Evolutionary conservation across 1,284 basidiomycete genomes (phyloP), one percentile per base, ranked within the genome.

Genomic region (Apiotrichum sp.): DNA sequence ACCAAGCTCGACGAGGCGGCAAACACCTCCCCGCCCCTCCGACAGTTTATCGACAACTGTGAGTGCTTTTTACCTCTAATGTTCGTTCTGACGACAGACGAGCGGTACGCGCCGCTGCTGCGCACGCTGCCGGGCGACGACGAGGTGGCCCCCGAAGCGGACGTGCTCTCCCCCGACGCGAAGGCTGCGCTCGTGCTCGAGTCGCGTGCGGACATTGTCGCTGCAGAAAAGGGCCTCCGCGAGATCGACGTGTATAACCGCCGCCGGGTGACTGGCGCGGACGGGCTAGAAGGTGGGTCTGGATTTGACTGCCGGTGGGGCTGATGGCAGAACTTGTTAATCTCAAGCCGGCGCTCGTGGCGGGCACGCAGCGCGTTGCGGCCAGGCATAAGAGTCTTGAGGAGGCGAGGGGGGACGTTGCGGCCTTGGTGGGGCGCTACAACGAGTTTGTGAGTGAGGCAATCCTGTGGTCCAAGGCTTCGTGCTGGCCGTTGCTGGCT

Each of bases 181-280:
- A 70, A 71, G 50, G 45, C 65, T 7, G 57, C 67, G 3, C 67
- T 74, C 59, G 56, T 74, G 8, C 55, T 73, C 13, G 70, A 69
- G 48, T 66, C 70, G 5, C 58, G 57, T 5, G 59, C 34, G n/a
- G 72, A 74, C 53, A 65, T 74, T 40, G 52, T 52, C 33, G 55
- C 50, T n/a, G 64, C 69, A 6, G 72, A 74, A 52, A 55, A 67
- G 42, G 67, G 66, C 39, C 52, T 74, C 56, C 56, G 72, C 31
- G 71, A 74, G 58, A 65, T 74, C 50, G 65, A 69, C 42, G 22
- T 70, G 31, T 50, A 71, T 16, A 61, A 60, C 32, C 14, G 52
- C 8, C 62, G 62, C 40, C 67, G 64, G 2, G 70, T 66, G 0
- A 65, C 72, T 22, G 71, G 72, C 0, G 63, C 67, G 8, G 71